Evolutionary conservation across 768 basidiomycete species (phyloP).

Genomic region (Auricularia heimuer): DNA sequence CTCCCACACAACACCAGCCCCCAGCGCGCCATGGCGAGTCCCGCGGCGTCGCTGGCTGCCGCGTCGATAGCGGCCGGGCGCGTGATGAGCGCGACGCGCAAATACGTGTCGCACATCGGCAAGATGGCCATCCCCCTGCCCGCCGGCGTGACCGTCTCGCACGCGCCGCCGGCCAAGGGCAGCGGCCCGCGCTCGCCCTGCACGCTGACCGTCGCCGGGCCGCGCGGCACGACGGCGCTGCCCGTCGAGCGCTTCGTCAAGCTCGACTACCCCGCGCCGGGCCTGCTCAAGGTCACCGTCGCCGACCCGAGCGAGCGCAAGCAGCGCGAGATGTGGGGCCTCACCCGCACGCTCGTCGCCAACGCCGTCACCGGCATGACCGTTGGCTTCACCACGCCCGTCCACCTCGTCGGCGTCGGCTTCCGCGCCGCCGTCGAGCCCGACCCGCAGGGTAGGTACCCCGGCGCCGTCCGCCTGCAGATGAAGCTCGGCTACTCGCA

Average conservation of each 20-base stretch:
- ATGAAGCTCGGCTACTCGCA: conserved; percentile 94
- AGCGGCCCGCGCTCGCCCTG: conserved; percentile 5
- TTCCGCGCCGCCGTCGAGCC: conserved; percentile 83
- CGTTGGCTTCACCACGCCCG: conserved; percentile 69
- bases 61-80: conserved; percentile 1
- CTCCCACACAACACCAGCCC: no score
- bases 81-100: neutral
- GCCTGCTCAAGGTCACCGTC: conserved; percentile 29
- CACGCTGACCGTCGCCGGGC: conserved; percentile 47
- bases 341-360: conserved; percentile 77
- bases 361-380: conserved; percentile 90
- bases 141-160: conserved; percentile 33
- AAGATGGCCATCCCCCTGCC: conserved; percentile 43
- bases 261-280: conserved; percentile 22
- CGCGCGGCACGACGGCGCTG: conserved; percentile 41
- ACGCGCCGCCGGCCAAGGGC: conserved; percentile 16
- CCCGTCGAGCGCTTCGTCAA: conserved; percentile 39
- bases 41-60: no score
- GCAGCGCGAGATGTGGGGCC: conserved; percentile 92
- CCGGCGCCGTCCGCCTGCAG: conserved; percentile 40
- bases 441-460: conserved; percentile 36
- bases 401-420: conserved; percentile 91
- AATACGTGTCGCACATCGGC: conserved; percentile 36
- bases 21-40: no score
- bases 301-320: conserved; percentile 58